Base-by-base conservation (phyloP, 2,329 filamentous ascomycete species). In the Colletotrichum agaves region DNA sequence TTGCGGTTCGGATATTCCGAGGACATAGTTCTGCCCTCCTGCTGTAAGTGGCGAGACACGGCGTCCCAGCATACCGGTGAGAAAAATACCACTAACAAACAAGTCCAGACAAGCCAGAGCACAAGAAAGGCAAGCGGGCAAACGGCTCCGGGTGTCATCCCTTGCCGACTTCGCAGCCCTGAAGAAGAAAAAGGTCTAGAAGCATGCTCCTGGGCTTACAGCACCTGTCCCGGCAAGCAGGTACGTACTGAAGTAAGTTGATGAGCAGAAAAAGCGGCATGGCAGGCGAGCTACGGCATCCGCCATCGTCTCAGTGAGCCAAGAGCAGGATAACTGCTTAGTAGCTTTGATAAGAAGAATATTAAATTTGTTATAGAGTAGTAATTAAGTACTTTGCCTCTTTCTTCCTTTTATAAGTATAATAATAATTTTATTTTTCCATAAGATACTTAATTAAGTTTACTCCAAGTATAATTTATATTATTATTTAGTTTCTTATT, bases 281-380 rank as follows among this genome's bases (percentile, higher is more conserved):
- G 47, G 47, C 47, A 50, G 27, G 47, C 47, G 19, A 50, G 56
- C 27, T 37, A 47, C n/a, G n/a, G n/a, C n/a, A n/a, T n/a, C n/a
- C n/a, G n/a, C n/a, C n/a, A n/a, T n/a, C n/a, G n/a, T n/a, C n/a
- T n/a, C n/a, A n/a, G n/a, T n/a, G n/a, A n/a, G n/a, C n/a, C n/a
- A n/a, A n/a, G n/a, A 67, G 64, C 60, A 67, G 60, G 64, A 64
- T 49, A 39, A 41, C 61, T 67, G 64, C 64, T 47, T 53, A 49
- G 64, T 64, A 53, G 46, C 64, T 64, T 46, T 19, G 19, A 46
- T 31, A 8, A 43, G 27, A 15, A 37, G 49, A 21, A 35, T n/a
- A 12, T 19, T 33, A 21, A 31, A n/a, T 11, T 33, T 41, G 52
- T 53, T 57, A 12, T 15, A 17, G 44, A 5, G 12, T 5, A 43